Conservation (phyloP, 2,329 filamentous ascomycete species). For the Furcasterigmium sp. region DNA sequence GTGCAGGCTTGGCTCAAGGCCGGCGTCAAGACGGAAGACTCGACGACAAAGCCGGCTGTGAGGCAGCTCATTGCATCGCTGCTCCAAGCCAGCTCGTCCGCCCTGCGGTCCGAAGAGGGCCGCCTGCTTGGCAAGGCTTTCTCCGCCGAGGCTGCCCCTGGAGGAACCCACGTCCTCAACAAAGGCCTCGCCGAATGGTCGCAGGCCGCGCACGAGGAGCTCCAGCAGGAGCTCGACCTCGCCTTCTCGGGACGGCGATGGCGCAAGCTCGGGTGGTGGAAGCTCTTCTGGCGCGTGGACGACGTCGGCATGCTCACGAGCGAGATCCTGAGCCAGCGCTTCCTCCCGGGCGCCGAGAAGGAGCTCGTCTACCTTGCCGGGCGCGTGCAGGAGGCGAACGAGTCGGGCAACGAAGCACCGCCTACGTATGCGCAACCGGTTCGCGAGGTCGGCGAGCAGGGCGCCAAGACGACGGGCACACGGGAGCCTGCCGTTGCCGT, state of each 20-base stretch:
- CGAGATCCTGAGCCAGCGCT: slow-evolving; percentile 71
- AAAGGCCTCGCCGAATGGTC: slow-evolving; percentile 66
- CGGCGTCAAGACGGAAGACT: slow-evolving; percentile 33
- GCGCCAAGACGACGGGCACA: neutral
- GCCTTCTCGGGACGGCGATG: slow-evolving; percentile 74
- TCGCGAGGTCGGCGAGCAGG: slow-evolving; percentile 9
- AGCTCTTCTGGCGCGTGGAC: slow-evolving; percentile 90
- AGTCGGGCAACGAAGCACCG: slow-evolving; percentile 12
- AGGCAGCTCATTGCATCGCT: slow-evolving; percentile 63
- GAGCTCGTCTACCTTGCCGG: slow-evolving; percentile 80
- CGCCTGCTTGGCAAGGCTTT: slow-evolving; percentile 26
- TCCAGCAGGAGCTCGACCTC: slow-evolving; percentile 72
- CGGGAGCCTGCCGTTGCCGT: neutral
- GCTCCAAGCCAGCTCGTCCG: slow-evolving; percentile 46
- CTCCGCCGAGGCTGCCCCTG: slow-evolving; percentile 17
- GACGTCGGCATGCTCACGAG: slow-evolving; percentile 80
- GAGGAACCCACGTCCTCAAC: slow-evolving; percentile 43
- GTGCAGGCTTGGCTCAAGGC: slow-evolving; percentile 62
- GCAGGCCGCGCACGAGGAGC: slow-evolving; percentile 73
- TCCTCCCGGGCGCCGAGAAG: slow-evolving; percentile 73
- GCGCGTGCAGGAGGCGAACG: slow-evolving; percentile 52
- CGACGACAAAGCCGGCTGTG: slow-evolving; percentile 59
- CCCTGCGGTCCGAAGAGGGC: slow-evolving; percentile 45
- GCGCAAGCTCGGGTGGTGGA: slow-evolving; percentile 86
- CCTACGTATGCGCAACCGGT: slow-evolving; percentile 28